A percentile compares a stretch with the other conserved stretches of the same genome.
phyloP scores from a whole-genome alignment of 139 green algal species.

The Chlamydomonas sp. region DNA sequence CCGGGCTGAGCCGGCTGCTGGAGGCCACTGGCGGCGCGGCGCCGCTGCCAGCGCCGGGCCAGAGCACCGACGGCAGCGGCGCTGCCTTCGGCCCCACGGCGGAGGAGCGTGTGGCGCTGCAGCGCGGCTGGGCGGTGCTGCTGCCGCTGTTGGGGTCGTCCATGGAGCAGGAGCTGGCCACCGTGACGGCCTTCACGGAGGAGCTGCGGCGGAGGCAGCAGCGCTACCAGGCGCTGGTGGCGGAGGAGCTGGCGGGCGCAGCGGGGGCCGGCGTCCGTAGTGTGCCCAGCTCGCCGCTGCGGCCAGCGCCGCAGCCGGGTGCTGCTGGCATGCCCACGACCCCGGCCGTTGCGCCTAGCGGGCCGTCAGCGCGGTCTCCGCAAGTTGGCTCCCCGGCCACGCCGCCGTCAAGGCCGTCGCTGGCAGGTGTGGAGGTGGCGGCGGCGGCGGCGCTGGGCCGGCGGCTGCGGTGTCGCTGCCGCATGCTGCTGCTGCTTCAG shows the following conservation, averaged over 20 bases:
- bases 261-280: no score
- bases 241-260: neutral
- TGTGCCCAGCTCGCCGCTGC: neutral
- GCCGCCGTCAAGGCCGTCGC: neutral
- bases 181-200: neutral
- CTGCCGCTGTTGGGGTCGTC: slow-evolving; percentile 7
- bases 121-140: slow-evolving; percentile 10
- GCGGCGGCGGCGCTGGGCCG: neutral
- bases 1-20: slow-evolving; percentile 10
- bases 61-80: neutral
- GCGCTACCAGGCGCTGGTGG: neutral
- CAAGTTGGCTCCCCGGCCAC: neutral
- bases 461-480: slow-evolving; percentile 26
- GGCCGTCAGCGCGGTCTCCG: neutral
- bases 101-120: neutral
- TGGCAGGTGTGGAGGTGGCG: neutral
- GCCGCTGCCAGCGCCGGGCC: neutral
- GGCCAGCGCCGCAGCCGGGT: neutral
- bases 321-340: neutral
- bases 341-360: neutral
- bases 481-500: slow-evolving; percentile 38
- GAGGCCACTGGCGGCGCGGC: neutral
- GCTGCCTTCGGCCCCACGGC: neutral
- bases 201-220: neutral
- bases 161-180: neutral